These are phyloP conservation scores for Naganishia sp. DNA, from an alignment of 1,284 basidiomycete genomes.

Conservation along the genomic window DNA sequence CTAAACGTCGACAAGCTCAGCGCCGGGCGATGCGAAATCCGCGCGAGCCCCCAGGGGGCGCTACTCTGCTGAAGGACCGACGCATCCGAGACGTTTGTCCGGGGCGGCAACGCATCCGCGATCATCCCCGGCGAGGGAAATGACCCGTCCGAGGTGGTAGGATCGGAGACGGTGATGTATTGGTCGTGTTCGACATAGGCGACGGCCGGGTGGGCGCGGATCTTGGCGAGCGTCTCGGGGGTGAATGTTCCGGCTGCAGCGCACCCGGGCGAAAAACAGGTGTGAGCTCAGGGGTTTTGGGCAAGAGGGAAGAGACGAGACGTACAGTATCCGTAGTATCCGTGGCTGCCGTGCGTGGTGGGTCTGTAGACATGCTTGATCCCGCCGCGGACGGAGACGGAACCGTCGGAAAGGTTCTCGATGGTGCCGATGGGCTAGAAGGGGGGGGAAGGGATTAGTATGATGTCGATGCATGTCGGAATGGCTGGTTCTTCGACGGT, in stretches of 20 bases:
- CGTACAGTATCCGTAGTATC: constrained; percentile 52
- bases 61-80: constrained; percentile 63
- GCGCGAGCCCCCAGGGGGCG: constrained; percentile 96
- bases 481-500: too few relatives aligned
- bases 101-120: constrained; percentile 31
- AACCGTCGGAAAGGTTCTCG: constrained; percentile 37
- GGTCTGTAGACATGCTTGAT: constrained; percentile 51
- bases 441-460: background rate
- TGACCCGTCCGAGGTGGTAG: constrained; percentile 28
- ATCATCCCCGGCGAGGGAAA: background rate
- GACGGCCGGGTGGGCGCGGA: constrained; percentile 86
- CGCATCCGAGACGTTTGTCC: constrained; percentile 39
- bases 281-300: too few relatives aligned
- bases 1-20: constrained; percentile 83
- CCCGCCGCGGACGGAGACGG: constrained; percentile 43
- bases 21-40: constrained; percentile 82
- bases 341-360: constrained; percentile 36
- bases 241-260: constrained; percentile 86
- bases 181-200: constrained; percentile 92
- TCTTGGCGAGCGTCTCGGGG: constrained; percentile 68
- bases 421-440: constrained; percentile 44
- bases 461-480: too few relatives aligned
- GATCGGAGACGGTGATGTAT: constrained; percentile 68
- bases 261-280: too few relatives aligned
- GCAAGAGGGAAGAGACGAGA: too few relatives aligned